Base-by-base conservation (phyloP, 352 stramenopile species). In the Phytophthora multivora region DNA sequence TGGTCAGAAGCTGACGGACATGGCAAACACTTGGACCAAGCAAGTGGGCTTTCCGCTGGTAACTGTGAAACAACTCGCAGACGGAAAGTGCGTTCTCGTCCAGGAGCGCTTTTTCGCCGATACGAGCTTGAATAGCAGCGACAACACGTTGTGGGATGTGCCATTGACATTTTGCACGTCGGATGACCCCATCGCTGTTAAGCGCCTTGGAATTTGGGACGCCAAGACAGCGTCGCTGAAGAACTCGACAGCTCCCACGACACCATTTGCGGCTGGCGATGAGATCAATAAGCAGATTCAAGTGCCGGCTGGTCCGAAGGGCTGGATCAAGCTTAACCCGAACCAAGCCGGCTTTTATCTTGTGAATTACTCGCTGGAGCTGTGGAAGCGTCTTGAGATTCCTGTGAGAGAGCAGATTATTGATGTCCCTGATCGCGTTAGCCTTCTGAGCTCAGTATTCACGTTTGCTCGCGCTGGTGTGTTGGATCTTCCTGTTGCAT, bases 291-390 rank as follows among this genome's bases (percentile, higher is more conserved):
- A 84, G 48, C 81, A 94, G 46, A 86, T 96, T 13, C 72, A 89
- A 45, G 41, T 97, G 2, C 59, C 52, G 13, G 23, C 30, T 13
- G 61, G 31, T 0, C 56, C 71, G 15, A 74, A 76, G 18, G 75
- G 72, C 9, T 99, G 91, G 92, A 83, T 99, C 52, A 98, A 98
- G 75, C 77, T 99, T 11, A 99, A 99, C 80, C 89, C 89, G 13
- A 88, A 89, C 57, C 96, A 99, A 62, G 81, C 97, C 54, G 91
- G 96, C 26, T 97, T 97, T 33, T 97, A 98, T 76, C 77, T 98
- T 16, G 93, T 98, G n/a, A 95, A 97, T 50, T 98, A 98, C 68
- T 86, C 89, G 5, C 68, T 80, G 5, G 81, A 87, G 33, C 86
- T 98, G 76, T 93, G 97, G 72, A 77, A 86, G 25, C 77, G 80